Conservation (phyloP, 2,329 filamentous ascomycete species). For the Coleophoma crateriformis region DNA sequence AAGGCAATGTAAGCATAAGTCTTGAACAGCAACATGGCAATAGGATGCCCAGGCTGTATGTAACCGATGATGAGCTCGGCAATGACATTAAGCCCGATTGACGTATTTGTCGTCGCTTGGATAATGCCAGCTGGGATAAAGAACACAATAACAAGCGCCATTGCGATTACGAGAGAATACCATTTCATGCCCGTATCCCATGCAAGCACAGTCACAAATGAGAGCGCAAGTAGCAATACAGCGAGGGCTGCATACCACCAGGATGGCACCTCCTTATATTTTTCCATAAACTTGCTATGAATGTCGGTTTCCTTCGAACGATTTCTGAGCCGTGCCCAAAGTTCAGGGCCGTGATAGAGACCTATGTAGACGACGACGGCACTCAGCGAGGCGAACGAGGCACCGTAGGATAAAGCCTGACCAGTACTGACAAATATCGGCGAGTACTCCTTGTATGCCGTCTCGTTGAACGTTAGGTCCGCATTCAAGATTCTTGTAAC, state of each 20-base stretch:
- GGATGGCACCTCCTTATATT: slow-evolving; percentile 76
- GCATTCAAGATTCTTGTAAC: slow-evolving; percentile 73
- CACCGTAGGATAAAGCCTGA: slow-evolving; percentile 79
- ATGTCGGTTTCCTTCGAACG: slow-evolving; percentile 64
- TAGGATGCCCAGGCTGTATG: slow-evolving; percentile 76
- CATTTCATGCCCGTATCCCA: slow-evolving; percentile 55
- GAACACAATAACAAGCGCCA: slow-evolving; percentile 71
- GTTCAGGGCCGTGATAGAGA: slow-evolving; percentile 81
- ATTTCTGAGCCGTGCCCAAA: slow-evolving; percentile 69
- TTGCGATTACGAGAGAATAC: slow-evolving; percentile 70
- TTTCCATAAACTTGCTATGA: slow-evolving; percentile 76
- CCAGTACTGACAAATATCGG: slow-evolving; percentile 82
- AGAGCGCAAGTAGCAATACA: slow-evolving; percentile 42
- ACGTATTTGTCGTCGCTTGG: slow-evolving; percentile 88
- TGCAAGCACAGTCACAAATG: slow-evolving; percentile 84
- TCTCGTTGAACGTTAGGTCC: slow-evolving; percentile 72
- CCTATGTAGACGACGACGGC: slow-evolving; percentile 75
- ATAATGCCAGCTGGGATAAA: slow-evolving; percentile 91
- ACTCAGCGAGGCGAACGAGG: slow-evolving; percentile 79
- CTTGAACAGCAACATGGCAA: slow-evolving; percentile 91
- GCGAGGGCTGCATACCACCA: slow-evolving; percentile 65
- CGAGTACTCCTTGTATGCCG: slow-evolving; percentile 75
- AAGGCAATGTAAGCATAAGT: slow-evolving; percentile 89
- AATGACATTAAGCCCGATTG: slow-evolving; percentile 80
- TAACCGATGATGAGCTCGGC: slow-evolving; percentile 80